Base-by-base conservation (phyloP, 768 basidiomycete genomes). In the Phanerochaete sordida region DNA sequence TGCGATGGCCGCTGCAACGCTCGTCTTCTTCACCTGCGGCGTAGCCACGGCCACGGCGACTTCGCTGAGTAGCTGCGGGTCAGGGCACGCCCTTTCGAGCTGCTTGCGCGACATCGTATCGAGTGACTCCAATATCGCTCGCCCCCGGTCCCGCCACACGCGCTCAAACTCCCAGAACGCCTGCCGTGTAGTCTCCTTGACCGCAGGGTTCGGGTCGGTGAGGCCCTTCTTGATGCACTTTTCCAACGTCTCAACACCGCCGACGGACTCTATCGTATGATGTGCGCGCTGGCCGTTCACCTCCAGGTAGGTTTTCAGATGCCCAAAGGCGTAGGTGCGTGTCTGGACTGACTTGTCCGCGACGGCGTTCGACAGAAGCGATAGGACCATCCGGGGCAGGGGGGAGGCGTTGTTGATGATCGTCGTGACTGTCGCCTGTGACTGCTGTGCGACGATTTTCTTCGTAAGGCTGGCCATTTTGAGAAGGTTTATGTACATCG, bases 401-500 rank as follows among this genome's bases (percentile, higher is more conserved):
- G 84, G 78, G 2, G 91, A 87, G 1, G 87, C 83, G 65, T 89
- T 74, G 1, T 77, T 78, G 21, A 98, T 83, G 60, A 98, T 77
- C n/a, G 79, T 73, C 1, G 80, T 79, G 9, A 92, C 81, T 1
- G 85, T 79, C 1, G 81, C 77, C 70, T 98, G 97, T 0, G 95
- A 91, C 60, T 88, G 88, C 58, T 93, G 87, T 3, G 90, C 93
- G 24, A 86, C 83, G 50, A 98, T 86, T 72, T 95, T 96, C 75
- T 99, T 99, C 31, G 95, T 98, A 57, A 91, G 86, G 8, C 86
- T 87, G 28, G 91, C 85, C 91, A 98, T 90, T 62, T 86, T 87
- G 44, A 95, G 78, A 13, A 95, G 81, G 67, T 88, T 83, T n/a
- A 82, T 81, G 60, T 93, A 78, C 2, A 97, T 68, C 1, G 79